Evolutionary conservation across 768 basidiomycete genomes (phyloP).

Genomic region (Hemileccinum rubropunctum): DNA sequence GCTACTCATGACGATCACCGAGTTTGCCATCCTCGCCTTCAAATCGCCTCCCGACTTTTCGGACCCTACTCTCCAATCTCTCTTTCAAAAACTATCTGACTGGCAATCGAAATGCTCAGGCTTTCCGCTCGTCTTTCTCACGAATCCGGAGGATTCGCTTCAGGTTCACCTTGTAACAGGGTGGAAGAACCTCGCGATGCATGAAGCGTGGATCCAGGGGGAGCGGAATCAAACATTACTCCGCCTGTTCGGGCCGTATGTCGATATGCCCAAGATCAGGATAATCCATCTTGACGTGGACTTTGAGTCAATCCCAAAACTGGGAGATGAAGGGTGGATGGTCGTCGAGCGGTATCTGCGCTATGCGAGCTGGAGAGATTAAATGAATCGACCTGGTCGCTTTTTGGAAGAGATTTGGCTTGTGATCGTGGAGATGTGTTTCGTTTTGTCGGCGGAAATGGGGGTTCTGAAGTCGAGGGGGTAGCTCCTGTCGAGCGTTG

Average conservation of each 20-base stretch:
- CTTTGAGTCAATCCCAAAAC: constrained; percentile 32
- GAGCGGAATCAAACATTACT: constrained; percentile 39
- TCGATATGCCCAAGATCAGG: constrained; percentile 28
- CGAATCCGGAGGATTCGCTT: constrained; percentile 12
- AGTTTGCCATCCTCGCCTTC: constrained; percentile 39
- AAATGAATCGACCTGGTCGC: not conserved
- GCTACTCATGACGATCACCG: constrained; percentile 41
- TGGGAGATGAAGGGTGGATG: constrained; percentile 1
- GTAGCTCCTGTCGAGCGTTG: constrained; percentile 1
- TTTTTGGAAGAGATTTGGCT: constrained; percentile 17
- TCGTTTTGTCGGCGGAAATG: constrained; percentile 5
- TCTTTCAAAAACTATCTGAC: constrained; percentile 31
- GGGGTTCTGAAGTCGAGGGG: not conserved
- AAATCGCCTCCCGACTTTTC: constrained; percentile 29
- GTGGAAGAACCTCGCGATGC: constrained; percentile 41
- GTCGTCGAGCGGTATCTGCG: not conserved
- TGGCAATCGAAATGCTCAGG: constrained; percentile 42
- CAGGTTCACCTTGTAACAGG: constrained; percentile 42
- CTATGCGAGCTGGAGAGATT: not conserved
- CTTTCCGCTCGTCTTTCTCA: constrained; percentile 42
- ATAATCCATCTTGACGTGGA: constrained; percentile 42
- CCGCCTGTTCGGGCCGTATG: constrained; percentile 24
- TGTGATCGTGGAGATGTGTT: constrained; percentile 7
- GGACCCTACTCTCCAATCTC: constrained; percentile 25
- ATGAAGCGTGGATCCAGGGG: constrained; percentile 42